Evolutionary conservation across 768 basidiomycete species (phyloP).

Genomic region (Lactarius psammicola): DNA sequence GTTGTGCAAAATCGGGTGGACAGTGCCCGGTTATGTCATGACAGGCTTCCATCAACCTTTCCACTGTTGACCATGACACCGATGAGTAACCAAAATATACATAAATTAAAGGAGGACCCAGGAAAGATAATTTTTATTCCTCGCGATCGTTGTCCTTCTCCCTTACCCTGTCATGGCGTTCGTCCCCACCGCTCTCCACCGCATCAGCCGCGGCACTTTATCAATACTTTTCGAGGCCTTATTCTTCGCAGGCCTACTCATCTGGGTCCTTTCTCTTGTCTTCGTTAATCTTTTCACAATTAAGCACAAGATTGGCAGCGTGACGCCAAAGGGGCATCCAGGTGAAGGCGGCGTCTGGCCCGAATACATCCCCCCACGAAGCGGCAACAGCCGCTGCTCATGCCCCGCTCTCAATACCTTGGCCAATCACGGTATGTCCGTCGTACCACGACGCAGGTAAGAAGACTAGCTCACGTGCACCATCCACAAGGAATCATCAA

Average conservation of each 20-base stretch:
- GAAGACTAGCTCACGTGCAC: background rate
- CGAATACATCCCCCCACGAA: slow-evolving; percentile 53
- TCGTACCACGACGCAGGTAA: background rate
- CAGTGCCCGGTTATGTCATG: too few species aligned
- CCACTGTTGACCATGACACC: too few species aligned
- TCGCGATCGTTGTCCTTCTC: background rate
- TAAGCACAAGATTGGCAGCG: slow-evolving; percentile 49
- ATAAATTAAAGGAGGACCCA: background rate
- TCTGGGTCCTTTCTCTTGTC: slow-evolving; percentile 54
- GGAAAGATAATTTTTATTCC: background rate
- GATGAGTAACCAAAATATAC: too few species aligned
- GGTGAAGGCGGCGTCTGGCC: slow-evolving; percentile 69
- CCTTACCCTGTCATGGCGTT: slow-evolving; percentile 3
- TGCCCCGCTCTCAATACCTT: slow-evolving; percentile 78
- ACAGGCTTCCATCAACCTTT: too few species aligned
- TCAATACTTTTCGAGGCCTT: slow-evolving; percentile 4
- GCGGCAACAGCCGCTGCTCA: slow-evolving; percentile 66
- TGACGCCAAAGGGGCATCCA: slow-evolving; percentile 53
- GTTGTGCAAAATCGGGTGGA: too few species aligned
- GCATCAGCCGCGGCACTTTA: slow-evolving; percentile 17
- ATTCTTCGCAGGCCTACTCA: slow-evolving; percentile 35
- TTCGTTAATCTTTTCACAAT: slow-evolving; percentile 52
- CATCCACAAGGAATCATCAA: slow-evolving; percentile 42
- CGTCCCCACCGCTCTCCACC: slow-evolving; percentile 21
- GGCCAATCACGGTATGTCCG: slow-evolving; percentile 75